Evolutionary conservation across 768 basidiomycete species (phyloP).

Genomic region (Rhodotorula toruloides): DNA sequence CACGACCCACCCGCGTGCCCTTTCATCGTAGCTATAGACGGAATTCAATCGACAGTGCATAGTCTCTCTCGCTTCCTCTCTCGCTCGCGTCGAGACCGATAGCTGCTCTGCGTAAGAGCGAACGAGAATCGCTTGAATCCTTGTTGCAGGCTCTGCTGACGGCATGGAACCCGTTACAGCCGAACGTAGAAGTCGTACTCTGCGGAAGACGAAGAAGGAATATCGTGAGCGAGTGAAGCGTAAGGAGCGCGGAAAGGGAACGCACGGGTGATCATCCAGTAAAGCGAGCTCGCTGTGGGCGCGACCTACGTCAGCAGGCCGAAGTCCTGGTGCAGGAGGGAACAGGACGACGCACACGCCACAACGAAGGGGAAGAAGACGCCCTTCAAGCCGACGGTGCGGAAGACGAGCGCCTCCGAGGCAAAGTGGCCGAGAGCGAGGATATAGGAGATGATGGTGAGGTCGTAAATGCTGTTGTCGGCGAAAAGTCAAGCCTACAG

Average conservation of each 20-base stretch:
- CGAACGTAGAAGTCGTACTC: constrained; percentile 67
- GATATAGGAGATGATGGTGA: constrained; percentile 78
- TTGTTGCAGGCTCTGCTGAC: too few relatives aligned
- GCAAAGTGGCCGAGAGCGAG: constrained; percentile 85
- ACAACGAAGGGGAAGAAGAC: constrained; percentile 73
- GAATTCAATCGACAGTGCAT: too few relatives aligned
- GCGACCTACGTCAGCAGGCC: constrained; percentile 5
- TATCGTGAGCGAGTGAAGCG: too few relatives aligned
- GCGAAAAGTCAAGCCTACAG: background rate
- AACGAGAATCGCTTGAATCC: too few relatives aligned
- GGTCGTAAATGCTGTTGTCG: constrained; percentile 71
- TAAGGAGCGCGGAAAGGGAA: background rate
- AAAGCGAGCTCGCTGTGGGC: constrained; percentile 54
- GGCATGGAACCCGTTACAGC: too few relatives aligned
- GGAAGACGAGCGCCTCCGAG: constrained; percentile 77
- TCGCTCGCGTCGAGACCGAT: too few relatives aligned
- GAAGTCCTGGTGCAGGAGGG: constrained; percentile 1
- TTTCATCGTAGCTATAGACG: too few relatives aligned
- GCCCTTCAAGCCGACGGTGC: constrained; percentile 63
- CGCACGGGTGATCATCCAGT: constrained; percentile 71
- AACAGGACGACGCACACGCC: constrained; percentile 59
- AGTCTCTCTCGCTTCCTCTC: too few relatives aligned
- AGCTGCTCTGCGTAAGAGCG: too few relatives aligned
- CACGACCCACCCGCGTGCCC: too few relatives aligned
- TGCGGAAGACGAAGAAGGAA: background rate